phyloP scores from a whole-genome alignment of 768 basidiomycete genomes.

The Auriscalpium microsporum region DNA sequence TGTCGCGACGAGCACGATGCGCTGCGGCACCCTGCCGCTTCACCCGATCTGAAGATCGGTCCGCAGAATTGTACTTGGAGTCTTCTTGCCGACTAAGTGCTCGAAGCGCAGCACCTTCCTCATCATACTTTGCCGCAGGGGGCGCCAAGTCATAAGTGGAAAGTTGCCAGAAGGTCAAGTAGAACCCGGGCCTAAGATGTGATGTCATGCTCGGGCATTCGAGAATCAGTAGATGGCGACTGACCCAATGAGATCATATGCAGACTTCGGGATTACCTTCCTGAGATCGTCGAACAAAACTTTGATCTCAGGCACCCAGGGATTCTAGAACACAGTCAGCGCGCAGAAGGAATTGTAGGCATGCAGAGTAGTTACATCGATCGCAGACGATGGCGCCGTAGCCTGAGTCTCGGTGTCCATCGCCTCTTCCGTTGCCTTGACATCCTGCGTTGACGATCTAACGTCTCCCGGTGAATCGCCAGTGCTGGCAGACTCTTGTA shows the following conservation, averaged over 20 bases:
- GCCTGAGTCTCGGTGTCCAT: constrained; percentile 45
- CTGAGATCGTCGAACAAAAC: constrained; percentile 69
- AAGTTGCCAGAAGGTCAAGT: constrained; percentile 94
- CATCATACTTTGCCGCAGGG: constrained; percentile 70
- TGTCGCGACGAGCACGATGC: constrained; percentile 56
- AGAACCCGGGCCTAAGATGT: constrained; percentile 72
- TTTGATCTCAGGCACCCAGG: constrained; percentile 73
- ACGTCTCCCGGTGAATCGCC: background rate
- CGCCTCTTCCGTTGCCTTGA: constrained; percentile 26
- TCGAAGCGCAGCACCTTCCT: constrained; percentile 56
- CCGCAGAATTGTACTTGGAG: constrained; percentile 50
- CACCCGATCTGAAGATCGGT: constrained; percentile 59
- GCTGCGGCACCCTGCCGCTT: constrained; percentile 47
- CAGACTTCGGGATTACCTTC: constrained; percentile 59
- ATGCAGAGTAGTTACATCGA: constrained; percentile 27
- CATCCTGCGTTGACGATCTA: constrained; percentile 4
- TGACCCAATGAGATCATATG: constrained; percentile 63
- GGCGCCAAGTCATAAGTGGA: constrained; percentile 83
- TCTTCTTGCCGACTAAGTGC: constrained; percentile 64
- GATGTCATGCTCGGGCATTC: background rate
- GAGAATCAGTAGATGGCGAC: constrained; percentile 5
- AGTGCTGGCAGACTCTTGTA: constrained; percentile 16
- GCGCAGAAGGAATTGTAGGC: background rate
- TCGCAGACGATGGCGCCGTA: constrained; percentile 17
- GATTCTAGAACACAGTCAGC: constrained; percentile 34